phyloP scores from a whole-genome alignment of 73 alveolate genomes.

The Paramecium tetraurelia region DNA sequence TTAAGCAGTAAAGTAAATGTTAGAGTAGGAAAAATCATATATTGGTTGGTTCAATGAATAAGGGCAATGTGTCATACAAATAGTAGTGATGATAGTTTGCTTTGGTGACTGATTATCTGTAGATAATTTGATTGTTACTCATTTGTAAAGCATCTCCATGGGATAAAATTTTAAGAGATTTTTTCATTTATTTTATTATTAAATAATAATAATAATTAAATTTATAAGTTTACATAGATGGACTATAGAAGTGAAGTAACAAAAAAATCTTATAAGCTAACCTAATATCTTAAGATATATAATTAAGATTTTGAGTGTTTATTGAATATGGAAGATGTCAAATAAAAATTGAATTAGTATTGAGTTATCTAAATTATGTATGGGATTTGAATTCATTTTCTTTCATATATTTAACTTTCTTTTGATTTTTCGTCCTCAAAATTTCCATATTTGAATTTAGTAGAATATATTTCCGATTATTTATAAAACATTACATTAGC shows the following conservation, averaged over 20 bases:
- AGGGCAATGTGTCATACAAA: not conserved
- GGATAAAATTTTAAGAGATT: constrained; percentile 4
- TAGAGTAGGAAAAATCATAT: not conserved
- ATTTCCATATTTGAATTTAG: too few species aligned
- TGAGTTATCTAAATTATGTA: not conserved
- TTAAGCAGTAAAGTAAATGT: not conserved
- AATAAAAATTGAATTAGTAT: not conserved
- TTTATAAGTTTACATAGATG: too few species aligned
- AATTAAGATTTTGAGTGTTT: not conserved
- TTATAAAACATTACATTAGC: too few species aligned
- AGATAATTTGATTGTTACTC: not conserved
- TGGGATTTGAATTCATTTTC: too few species aligned
- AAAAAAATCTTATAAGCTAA: not conserved
- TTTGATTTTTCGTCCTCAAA: too few species aligned
- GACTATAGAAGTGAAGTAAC: not conserved
- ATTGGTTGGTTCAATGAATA: not conserved
- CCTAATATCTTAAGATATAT: not conserved
- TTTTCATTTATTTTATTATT: not conserved
- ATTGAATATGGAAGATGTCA: not conserved
- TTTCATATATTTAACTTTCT: too few species aligned
- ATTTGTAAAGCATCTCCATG: constrained; percentile 5
- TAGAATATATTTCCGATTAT: too few species aligned
- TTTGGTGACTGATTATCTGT: not conserved
- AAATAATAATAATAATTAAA: too few species aligned
- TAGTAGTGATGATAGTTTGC: constrained; percentile 15